Evolutionary conservation across 441 rosid species (phyloP), one percentile per base, ranked within the genome.

Genomic region (Pelargonium fulgidum): DNA sequence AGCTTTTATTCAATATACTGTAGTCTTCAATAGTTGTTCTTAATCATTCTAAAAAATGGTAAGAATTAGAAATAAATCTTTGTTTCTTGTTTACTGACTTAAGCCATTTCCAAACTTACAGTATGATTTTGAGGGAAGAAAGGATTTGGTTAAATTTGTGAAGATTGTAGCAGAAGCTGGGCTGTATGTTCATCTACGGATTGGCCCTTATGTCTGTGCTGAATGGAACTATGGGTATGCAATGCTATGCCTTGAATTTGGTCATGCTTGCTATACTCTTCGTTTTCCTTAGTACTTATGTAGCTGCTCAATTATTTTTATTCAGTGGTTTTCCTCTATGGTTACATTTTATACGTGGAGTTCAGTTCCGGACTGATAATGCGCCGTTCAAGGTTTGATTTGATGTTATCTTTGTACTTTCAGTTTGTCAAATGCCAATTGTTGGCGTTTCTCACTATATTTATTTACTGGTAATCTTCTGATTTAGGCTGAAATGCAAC

Each of bases 261-360:
- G 33, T 26, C 33, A 26, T 26, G 33, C 33, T 26, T 26, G 33
- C 33, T 26, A 22, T 22, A 26, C 33, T 26, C 33, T 26, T 1
- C 2, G 2, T 26, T 3, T 26, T 1, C 33, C 33, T 26, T 3
- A 26, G 3, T 26, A 26, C 33, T 26, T 26, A 26, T 26, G 33
- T 3, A 26, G 33, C 33, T 26, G 33, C 3, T 26, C 33, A 26
- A 1, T 26, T 26, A n/a, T 26, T 26, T 26, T 26, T 22, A 0
- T 22, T 88, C 86, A 88, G 93, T 48, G 93, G 93, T 24, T 88
- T 88, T 72, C 93, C 91, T 64, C 70, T 86, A 72, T 88, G 93
- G 93, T 50, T 88, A 64, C 91, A 86, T 80, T 88, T 86, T 45
- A 64, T 88, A 17, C 85, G 87, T 0, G 89, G 89, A 47, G 80